Conservation (phyloP, 371 early-diverging fungal genomes). For the Blakeslea trispora region DNA sequence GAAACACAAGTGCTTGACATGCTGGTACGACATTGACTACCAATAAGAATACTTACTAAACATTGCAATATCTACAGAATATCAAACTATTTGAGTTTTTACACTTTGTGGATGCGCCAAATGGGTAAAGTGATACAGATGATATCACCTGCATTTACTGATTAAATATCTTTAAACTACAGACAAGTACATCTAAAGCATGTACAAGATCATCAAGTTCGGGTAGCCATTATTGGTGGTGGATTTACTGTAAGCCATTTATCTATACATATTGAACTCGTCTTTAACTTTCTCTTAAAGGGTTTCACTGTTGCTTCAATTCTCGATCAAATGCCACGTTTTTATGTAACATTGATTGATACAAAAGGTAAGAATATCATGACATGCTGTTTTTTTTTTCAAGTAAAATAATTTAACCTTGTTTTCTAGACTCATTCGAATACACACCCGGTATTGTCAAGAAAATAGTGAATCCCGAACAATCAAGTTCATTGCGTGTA, state of each 20-base stretch:
- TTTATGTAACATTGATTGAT: conserved; percentile 43
- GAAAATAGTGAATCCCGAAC: conserved; percentile 38
- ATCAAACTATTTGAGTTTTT: conserved; percentile 21
- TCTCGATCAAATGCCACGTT: conserved; percentile 43
- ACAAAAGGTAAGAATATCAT: conserved; percentile 35
- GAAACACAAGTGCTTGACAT: conserved; percentile 33
- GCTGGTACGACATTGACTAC: conserved; percentile 24
- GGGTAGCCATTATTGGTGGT: conserved; percentile 39
- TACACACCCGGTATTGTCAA: conserved; percentile 48
- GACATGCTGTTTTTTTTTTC: neutral
- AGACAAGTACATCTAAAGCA: conserved; percentile 12
- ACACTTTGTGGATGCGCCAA: conserved; percentile 24
- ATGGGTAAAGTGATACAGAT: conserved; percentile 17
- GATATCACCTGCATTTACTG: neutral
- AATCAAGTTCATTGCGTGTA: conserved; percentile 39
- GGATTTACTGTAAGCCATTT: conserved; percentile 38
- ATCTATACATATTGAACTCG: neutral
- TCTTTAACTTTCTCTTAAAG: conserved; percentile 9
- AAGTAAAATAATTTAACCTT: conserved; percentile 3
- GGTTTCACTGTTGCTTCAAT: conserved; percentile 46
- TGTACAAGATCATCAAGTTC: conserved; percentile 23
- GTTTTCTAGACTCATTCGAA: conserved; percentile 38
- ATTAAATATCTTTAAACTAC: neutral
- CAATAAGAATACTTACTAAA: neutral
- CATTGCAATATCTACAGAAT: conserved; percentile 14